Evolutionary conservation across 2,329 filamentous ascomycete species (phyloP), one percentile per base, ranked within the genome.

Genomic region (Fusarium sp.): DNA sequence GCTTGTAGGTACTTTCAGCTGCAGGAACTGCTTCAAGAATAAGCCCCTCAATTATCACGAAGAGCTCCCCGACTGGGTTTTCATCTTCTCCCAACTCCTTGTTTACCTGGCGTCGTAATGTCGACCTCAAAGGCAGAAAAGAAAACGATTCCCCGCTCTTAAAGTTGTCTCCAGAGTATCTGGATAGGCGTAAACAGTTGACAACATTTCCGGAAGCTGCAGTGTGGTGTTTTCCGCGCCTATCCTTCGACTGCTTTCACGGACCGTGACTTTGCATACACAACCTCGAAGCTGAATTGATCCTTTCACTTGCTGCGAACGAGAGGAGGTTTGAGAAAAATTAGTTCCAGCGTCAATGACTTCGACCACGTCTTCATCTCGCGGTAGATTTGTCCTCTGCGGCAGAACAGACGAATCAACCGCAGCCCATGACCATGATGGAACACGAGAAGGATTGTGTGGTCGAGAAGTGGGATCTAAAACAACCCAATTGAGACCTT

Each of bases 141-240:
- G 7, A 33, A 10, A 46, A 3, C 17, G 10, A 14, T 15, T 46
- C 22, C 10, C 39, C n/a, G 18, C 2, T 10, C 14, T 46, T 18
- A 56, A 35, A 5, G 29, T 46, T 6, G 53, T 17, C 20, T 25
- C 38, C 4, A n/a, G 5, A 13, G 38, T 56, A n/a, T 56, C 53
- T 14, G 39, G 53, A n/a, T 47, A 56, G 9, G 53, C 39, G 18
- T 33, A 56, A 20, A 47, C 31, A 4, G 5, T 27, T 10, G 18
- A 17, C 5, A 22, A 10, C 5, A 27, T 56, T 20, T 56, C 22
- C 3, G 27, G 7, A 27, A 56, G 39, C n/a, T 35, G 4, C 5
- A 56, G 3, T 0, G 0, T 4, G 5, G 18, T 22, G 4, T 27
- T 15, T 20, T 46, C n/a, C 5, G n/a, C 12, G 5, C 29, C 14